These are phyloP conservation scores for Coelastrella sp. DNA, from an alignment of 139 green algal genomes.

Conservation along the genomic window DNA sequence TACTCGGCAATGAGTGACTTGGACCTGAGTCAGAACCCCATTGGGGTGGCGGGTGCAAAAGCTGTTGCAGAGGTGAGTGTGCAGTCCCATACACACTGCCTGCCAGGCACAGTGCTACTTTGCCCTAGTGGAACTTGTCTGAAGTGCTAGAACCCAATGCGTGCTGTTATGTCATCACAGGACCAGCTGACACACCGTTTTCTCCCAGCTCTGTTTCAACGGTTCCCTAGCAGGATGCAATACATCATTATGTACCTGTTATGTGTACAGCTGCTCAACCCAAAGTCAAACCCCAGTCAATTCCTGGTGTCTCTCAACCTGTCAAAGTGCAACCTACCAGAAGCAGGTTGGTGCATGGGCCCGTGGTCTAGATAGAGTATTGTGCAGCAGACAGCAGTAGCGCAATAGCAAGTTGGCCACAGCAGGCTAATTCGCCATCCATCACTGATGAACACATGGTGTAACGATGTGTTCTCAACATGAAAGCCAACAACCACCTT, in stretches of 20 bases:
- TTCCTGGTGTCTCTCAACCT: constrained; percentile 62
- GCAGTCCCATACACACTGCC: background rate
- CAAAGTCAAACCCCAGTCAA: constrained; percentile 52
- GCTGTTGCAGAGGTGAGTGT: constrained; percentile 41
- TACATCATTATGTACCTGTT: too few relatives aligned
- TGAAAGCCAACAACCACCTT: too few relatives aligned
- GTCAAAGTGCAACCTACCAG: constrained; percentile 64
- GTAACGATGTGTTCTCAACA: background rate
- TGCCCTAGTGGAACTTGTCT: too few relatives aligned
- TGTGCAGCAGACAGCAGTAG: too few relatives aligned
- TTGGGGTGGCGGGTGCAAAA: constrained; percentile 65
- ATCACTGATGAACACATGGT: background rate
- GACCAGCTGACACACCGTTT: too few relatives aligned
- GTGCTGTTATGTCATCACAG: too few relatives aligned
- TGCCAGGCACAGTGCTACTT: background rate
- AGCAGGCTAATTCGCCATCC: too few relatives aligned
- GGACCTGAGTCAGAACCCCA: constrained; percentile 68
- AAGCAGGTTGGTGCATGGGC: constrained; percentile 44
- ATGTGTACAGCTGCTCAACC: constrained; percentile 55
- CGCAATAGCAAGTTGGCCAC: too few relatives aligned
- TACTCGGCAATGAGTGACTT: background rate
- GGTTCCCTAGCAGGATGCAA: too few relatives aligned
- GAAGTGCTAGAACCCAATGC: too few relatives aligned
- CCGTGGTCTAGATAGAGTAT: too few relatives aligned
- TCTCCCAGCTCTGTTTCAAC: too few relatives aligned